Evolutionary conservation across 148 eudicot species (phyloP), one percentile per base, ranked within the genome.

Genomic region (Fagopyrum tataricum): DNA sequence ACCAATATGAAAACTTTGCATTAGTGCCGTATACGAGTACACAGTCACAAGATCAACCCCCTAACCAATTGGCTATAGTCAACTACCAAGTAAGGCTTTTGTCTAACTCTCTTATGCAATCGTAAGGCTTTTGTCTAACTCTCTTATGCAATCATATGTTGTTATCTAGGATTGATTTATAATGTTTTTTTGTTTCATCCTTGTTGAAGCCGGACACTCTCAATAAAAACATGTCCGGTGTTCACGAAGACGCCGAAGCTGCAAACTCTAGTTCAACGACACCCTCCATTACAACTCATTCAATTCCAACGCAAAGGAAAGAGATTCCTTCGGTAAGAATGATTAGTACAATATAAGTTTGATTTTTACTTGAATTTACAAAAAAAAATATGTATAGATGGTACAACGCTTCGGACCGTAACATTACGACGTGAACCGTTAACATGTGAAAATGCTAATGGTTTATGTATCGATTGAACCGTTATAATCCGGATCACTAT

Each of bases 271-370:
- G 68, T 62, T 37, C n/a, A 13, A 12, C 40, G 7, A 62, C 6
- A 13, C 41, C 31, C 31, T 13, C 68, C 13, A 62, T 17, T 62
- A 26, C 4, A 4, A 4, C n/a, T 62, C 68, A 62, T 31, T n/a
- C 43, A 62, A 26, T 14, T 42, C 68, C 18, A 31, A 64, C 0
- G 39, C 44, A 64, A 64, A 64, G 69, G 10, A 64, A 5, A 43
- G 69, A 64, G 69, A 64, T 64, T 0, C 69, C 69, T 64, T 31
- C 0, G 70, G 96, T 92, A 82, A 75, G 80, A 59, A 8, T 31
- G 6, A 31, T 64, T 14, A 75, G 15, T 10, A 20, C 12, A 48
- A n/a, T 53, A 43, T 43, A 44, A 4, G 44, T 46, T 49, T 72
- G 69, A 67, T 53, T 26, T 62, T 21, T 77, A 48, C 41, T 77